Conservation (phyloP, 1,284 basidiomycete species). For the Amylostereum chailletii region DNA sequence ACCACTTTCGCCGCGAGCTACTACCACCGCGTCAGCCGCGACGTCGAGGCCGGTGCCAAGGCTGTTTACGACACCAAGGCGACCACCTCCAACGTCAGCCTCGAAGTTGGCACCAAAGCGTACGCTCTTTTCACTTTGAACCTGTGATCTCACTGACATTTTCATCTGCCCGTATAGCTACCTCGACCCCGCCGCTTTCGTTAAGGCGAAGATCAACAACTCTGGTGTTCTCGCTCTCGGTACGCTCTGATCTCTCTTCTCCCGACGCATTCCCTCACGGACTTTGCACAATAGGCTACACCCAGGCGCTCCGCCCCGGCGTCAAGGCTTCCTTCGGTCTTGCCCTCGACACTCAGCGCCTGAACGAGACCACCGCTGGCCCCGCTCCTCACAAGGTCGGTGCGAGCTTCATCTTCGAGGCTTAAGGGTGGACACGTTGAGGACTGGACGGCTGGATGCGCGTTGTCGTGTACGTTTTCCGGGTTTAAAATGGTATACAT, state of each 20-base stretch:
- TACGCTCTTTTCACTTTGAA: constrained; percentile 29
- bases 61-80: constrained; percentile 95
- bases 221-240: constrained; percentile 82
- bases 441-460: too few relatives aligned
- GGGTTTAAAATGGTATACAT: too few relatives aligned
- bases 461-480: too few relatives aligned
- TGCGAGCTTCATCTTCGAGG: constrained; percentile 67
- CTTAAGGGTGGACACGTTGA: constrained; percentile 25
- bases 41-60: constrained; percentile 98
- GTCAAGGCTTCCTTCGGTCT: constrained; percentile 93
- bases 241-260: constrained; percentile 19
- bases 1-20: constrained; percentile 93
- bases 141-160: constrained; percentile 1
- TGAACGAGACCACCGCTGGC: constrained; percentile 64
- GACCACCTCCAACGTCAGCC: constrained; percentile 78
- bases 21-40: constrained; percentile 94
- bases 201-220: constrained; percentile 99
- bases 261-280: constrained; percentile 3
- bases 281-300: constrained; percentile 49
- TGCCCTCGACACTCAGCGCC: constrained; percentile 83
- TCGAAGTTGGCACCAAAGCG: constrained; percentile 97
- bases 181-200: constrained; percentile 84
- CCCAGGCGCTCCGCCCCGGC: constrained; percentile 88
- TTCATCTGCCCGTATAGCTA: constrained; percentile 34
- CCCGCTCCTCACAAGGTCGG: constrained; percentile 71